phyloP scores from a whole-genome alignment of 305 asterid genomes.

The Solanum hybrid region DNA sequence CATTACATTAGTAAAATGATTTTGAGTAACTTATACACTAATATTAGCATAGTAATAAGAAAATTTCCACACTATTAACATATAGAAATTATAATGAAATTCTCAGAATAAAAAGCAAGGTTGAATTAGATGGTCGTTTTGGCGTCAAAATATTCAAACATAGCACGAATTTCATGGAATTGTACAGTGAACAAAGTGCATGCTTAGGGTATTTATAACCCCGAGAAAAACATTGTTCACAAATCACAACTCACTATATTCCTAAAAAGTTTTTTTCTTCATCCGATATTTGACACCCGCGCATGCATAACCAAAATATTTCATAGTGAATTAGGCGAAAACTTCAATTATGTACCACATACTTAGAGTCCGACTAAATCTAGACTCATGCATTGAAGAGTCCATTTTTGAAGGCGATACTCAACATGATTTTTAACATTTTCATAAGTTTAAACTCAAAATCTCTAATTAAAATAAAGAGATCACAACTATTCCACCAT shows the following conservation, averaged over 20 bases:
- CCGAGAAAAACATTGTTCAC: neutral
- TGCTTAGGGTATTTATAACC: neutral
- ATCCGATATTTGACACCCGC: fast-evolving
- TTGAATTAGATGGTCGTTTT: neutral
- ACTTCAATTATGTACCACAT: neutral
- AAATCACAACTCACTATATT: neutral
- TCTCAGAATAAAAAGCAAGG: neutral
- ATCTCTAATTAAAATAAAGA: neutral
- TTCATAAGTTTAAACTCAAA: neutral
- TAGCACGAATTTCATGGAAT: constrained; percentile 6
- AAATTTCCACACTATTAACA: neutral
- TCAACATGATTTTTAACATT: neutral
- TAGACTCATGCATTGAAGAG: neutral
- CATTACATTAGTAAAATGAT: neutral
- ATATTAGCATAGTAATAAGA: neutral
- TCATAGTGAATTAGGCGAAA: neutral
- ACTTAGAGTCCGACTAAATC: neutral
- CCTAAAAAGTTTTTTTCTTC: neutral
- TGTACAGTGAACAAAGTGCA: neutral
- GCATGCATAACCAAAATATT: neutral
- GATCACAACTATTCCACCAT: neutral
- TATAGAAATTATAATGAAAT: neutral
- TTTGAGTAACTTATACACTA: neutral
- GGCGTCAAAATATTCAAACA: constrained; percentile 1
- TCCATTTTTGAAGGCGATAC: neutral